Evolutionary conservation across 768 basidiomycete genomes (phyloP).

Genomic region (Guyanaporus albipodus): DNA sequence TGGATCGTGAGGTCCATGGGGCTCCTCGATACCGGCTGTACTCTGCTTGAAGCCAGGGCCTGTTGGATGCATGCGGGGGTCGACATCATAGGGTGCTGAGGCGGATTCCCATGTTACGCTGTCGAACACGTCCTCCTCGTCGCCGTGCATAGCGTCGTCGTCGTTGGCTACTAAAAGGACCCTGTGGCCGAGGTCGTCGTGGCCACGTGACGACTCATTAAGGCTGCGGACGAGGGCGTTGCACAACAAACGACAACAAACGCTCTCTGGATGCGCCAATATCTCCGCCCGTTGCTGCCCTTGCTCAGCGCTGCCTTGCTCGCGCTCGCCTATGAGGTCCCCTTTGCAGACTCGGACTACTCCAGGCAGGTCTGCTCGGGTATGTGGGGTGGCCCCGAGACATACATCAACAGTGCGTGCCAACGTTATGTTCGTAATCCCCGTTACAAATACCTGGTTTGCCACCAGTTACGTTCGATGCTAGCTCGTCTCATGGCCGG

Average conservation of each 20-base stretch:
- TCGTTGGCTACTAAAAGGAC: too few species aligned
- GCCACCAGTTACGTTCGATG: slow-evolving; percentile 69
- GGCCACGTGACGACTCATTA: slow-evolving; percentile 24
- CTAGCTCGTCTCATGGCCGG: slow-evolving; percentile 68
- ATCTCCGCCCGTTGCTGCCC: slow-evolving; percentile 18
- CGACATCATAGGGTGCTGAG: slow-evolving; percentile 50
- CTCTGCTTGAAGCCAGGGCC: slow-evolving; percentile 83
- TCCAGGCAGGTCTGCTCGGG: slow-evolving; percentile 91
- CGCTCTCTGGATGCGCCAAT: slow-evolving; percentile 26
- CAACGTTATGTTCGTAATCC: slow-evolving; percentile 3
- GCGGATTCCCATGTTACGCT: slow-evolving; percentile 89
- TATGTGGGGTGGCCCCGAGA: slow-evolving; percentile 80
- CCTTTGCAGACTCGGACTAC: slow-evolving; percentile 73
- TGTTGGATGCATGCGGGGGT: slow-evolving; percentile 37
- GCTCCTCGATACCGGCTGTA: slow-evolving; percentile 64
- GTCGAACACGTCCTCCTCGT: slow-evolving; percentile 89
- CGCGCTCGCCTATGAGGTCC: slow-evolving; percentile 53
- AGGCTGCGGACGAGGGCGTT: slow-evolving; percentile 7
- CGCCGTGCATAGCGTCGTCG: slow-evolving; percentile 61
- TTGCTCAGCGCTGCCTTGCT: slow-evolving; percentile 33
- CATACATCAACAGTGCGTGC: slow-evolving; percentile 78
- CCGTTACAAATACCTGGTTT: slow-evolving; percentile 16
- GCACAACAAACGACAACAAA: slow-evolving; percentile 28
- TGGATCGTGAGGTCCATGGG: slow-evolving; percentile 67
- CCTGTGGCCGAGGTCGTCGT: too few species aligned